phyloP scores from a whole-genome alignment of 2,329 filamentous ascomycete genomes.

The Trichoderma endophyticum region DNA sequence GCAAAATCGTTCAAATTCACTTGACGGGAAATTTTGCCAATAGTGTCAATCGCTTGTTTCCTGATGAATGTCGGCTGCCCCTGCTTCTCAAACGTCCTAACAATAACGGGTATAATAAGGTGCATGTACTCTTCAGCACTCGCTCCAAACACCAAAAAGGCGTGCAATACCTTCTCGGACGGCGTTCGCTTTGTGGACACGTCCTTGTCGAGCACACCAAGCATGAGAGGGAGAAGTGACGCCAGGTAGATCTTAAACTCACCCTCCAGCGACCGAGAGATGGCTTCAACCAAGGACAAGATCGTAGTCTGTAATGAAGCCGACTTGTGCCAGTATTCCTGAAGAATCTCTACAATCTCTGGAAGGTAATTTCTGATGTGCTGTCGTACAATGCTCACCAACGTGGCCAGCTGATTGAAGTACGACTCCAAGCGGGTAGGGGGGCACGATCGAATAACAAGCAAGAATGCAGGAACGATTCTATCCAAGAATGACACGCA shows the following conservation, averaged over 20 bases:
- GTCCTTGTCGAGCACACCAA: slow-evolving; percentile 89
- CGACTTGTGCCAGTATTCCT: slow-evolving; percentile 85
- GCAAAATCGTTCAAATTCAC: slow-evolving; percentile 98
- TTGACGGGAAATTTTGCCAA: slow-evolving; percentile 89
- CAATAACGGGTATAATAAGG: slow-evolving; percentile 92
- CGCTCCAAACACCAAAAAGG: slow-evolving; percentile 91
- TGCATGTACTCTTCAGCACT: slow-evolving; percentile 99
- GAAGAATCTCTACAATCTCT: slow-evolving; percentile 79
- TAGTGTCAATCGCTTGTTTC: slow-evolving; percentile 88
- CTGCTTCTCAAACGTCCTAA: slow-evolving; percentile 87
- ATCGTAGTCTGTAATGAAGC: slow-evolving; percentile 86
- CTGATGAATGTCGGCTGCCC: slow-evolving; percentile 75
- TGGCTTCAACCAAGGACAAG: slow-evolving; percentile 85
- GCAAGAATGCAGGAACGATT: slow-evolving; percentile 90
- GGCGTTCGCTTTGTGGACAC: slow-evolving; percentile 69
- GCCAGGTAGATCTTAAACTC: slow-evolving; percentile 98
- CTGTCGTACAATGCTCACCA: slow-evolving; percentile 93
- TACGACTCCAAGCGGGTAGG: slow-evolving; percentile 83
- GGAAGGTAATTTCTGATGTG: slow-evolving; percentile 91
- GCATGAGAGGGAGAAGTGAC: slow-evolving; percentile 84
- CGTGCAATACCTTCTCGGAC: slow-evolving; percentile 88
- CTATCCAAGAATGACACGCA: slow-evolving; percentile 92
- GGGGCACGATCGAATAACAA: slow-evolving; percentile 80
- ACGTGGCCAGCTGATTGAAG: slow-evolving; percentile 90
- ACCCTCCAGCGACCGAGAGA: slow-evolving; percentile 87